A percentile compares a stretch with the other conserved stretches of the same genome.
These are phyloP conservation scores for Stellera chamaejasme DNA, from an alignment of 345 rosid genomes.

Conservation along the genomic window DNA sequence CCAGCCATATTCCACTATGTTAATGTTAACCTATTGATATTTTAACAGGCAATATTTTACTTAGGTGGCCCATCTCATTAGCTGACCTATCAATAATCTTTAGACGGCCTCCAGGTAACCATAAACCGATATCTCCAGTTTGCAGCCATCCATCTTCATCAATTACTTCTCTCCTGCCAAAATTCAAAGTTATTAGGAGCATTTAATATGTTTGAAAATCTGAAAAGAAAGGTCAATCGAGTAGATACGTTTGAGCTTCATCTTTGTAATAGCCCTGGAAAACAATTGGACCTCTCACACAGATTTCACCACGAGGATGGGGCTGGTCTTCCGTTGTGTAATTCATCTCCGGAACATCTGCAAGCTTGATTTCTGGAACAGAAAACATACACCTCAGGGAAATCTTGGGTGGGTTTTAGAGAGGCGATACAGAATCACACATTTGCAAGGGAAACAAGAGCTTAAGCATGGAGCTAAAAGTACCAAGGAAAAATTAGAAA, in stretches of 20 bases:
- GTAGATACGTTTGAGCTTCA: slow-evolving; percentile 78
- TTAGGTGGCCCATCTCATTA: neutral
- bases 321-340: slow-evolving; percentile 86
- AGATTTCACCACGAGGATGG: slow-evolving; percentile 93
- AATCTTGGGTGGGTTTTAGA: too few species aligned
- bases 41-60: too few species aligned
- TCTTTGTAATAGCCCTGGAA: slow-evolving; percentile 87
- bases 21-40: too few species aligned
- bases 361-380: slow-evolving; percentile 85
- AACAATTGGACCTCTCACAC: slow-evolving; percentile 87
- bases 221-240: slow-evolving; percentile 7
- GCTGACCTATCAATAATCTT: slow-evolving; percentile 90
- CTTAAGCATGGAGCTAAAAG: slow-evolving; percentile 8
- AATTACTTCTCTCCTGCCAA: slow-evolving; percentile 72
- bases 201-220: neutral
- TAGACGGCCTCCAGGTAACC: slow-evolving; percentile 90
- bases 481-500: slow-evolving; percentile 1
- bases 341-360: slow-evolving; percentile 94
- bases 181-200: slow-evolving; percentile 9
- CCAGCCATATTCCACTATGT: too few species aligned
- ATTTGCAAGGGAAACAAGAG: neutral
- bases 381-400: neutral
- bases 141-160: slow-evolving; percentile 98
- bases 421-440: too few species aligned
- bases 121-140: slow-evolving; percentile 89